Base-by-base conservation (phyloP, 495 filamentous ascomycete species). In the Entonaema liquescens region DNA sequence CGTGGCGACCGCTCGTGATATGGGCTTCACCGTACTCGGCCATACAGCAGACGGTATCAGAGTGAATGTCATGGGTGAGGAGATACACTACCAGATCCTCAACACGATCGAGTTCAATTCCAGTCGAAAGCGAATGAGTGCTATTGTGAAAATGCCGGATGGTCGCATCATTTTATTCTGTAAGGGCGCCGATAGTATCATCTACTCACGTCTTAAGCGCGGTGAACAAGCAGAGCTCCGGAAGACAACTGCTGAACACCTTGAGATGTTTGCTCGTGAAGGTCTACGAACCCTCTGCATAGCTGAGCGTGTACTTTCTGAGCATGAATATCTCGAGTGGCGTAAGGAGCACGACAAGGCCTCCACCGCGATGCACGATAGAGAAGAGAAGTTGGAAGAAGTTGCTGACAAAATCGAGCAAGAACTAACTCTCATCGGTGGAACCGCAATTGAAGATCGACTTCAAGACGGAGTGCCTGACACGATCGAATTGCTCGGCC, bases 21-120 rank as follows among this genome's bases (percentile, higher is more conserved):
- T 93, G 80, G 96, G 96, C 21, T 98, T 97, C 74, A 97, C 94
- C n/a, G 89, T 98, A 3, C 87, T 98, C 38, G 94, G 94, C 13
- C 88, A 92, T 59, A 85, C 90, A 2, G 83, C 83, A 54, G 91
- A 95, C 64, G 91, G 91, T 36, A 90, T 99, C 60, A 86, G 90
- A 44, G 56, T 99, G 65, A 98, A 97, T 71, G 83, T 97, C 29
- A 88, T 95, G 84, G 96, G 96, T 50, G 85, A 92, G 73, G 92
- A 98, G 66, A 85, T 84, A 62, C 88, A 92, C 47, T 99, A 92
- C 75, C 90, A 89, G 9, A 92, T 99, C 21, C 86, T 99, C 38
- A 98, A 97, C 78, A 97, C 92, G 5, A 88, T 99, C 40, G 96
- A 99, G 76, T 99, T 99, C 83, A 98, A 98, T 80, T 98, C 95